These are phyloP conservation scores for Cyclotella kingstonii DNA, from an alignment of 108 stramenopile genomes.

Conservation along the genomic window DNA sequence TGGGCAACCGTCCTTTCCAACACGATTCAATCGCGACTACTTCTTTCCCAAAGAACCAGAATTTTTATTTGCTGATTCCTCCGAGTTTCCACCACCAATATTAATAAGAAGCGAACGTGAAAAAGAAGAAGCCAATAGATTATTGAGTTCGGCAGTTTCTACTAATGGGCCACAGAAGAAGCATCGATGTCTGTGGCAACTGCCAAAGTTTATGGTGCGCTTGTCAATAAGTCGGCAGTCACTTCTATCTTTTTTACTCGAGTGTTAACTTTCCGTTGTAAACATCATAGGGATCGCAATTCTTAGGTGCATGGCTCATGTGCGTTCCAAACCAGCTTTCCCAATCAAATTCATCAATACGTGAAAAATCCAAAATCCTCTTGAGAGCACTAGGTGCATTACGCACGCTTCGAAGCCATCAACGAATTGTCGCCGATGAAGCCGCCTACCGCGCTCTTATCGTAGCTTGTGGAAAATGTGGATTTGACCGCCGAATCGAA, in stretches of 20 bases:
- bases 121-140: conserved; percentile 66
- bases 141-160: conserved; percentile 58
- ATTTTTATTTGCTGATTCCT: conserved; percentile 55
- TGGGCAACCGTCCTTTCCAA: conserved; percentile 84
- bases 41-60: conserved; percentile 78
- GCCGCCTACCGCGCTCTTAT: conserved; percentile 83
- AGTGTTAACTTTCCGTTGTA: no score
- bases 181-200: conserved; percentile 79
- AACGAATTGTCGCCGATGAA: conserved; percentile 81
- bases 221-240: no score
- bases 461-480: conserved; percentile 78
- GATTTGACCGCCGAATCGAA: conserved; percentile 69
- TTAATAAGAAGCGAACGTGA: conserved; percentile 75
- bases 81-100: conserved; percentile 54
- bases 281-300: conserved; percentile 62
- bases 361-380: conserved; percentile 70
- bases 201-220: conserved; percentile 79
- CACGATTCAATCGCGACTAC: conserved; percentile 46
- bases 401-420: conserved; percentile 63
- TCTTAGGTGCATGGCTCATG: conserved; percentile 76
- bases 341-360: conserved; percentile 47
- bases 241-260: no score
- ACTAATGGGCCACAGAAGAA: conserved; percentile 70
- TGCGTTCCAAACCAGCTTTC: conserved; percentile 74
- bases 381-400: conserved; percentile 81